Percentiles rank a stretch among this genome's conserved stretches.
Conservation (phyloP, 495 filamentous ascomycete genomes). For the Trichoderma parareesei region DNA sequence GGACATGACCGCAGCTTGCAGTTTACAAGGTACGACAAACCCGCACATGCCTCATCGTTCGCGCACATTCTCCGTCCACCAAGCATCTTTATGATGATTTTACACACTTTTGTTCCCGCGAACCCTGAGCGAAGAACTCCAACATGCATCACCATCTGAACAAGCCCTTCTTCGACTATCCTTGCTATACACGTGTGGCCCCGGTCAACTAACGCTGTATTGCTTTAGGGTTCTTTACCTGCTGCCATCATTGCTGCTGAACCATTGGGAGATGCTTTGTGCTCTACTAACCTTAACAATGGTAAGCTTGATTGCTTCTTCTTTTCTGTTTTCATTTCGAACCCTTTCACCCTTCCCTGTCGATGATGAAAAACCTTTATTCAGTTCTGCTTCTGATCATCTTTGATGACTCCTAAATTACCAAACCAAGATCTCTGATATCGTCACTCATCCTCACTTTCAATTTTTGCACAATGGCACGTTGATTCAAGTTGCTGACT, state of each 20-base stretch:
- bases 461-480: constrained; percentile 17
- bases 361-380: constrained; percentile 68
- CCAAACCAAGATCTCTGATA: constrained; percentile 57
- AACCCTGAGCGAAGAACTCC: constrained; percentile 80
- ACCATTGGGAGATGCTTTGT: not conserved
- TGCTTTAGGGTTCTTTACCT: constrained; percentile 12
- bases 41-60: not conserved
- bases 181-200: constrained; percentile 11
- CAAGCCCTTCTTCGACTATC: constrained; percentile 19
- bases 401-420: constrained; percentile 73
- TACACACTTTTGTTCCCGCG: constrained; percentile 45
- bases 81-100: constrained; percentile 15
- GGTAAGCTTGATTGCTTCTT: not conserved
- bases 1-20: not conserved
- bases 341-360: constrained; percentile 18
- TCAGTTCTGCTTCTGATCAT: constrained; percentile 96
- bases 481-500: constrained; percentile 12
- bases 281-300: not conserved
- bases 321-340: not conserved
- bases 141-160: constrained; percentile 99
- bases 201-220: constrained; percentile 16
- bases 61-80: not conserved
- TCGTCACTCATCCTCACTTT: constrained; percentile 10
- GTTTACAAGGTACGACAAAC: constrained; percentile 1
- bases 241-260: not conserved